Evolutionary conservation across 768 basidiomycete genomes (phyloP).

Genomic region (Glaciozyma antarctica): DNA sequence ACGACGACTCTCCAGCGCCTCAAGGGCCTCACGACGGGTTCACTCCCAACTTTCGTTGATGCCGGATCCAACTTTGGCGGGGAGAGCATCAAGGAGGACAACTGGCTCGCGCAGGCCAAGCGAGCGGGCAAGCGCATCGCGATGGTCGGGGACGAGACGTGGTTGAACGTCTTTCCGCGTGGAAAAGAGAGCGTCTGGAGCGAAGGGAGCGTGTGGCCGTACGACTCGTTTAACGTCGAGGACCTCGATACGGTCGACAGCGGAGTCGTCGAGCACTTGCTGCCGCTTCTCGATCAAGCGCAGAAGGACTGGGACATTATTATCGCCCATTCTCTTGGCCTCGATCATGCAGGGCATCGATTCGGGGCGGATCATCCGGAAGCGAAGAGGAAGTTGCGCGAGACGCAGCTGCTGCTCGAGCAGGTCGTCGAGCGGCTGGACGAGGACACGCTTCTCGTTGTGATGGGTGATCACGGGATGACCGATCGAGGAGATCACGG

Average conservation of each 20-base stretch:
- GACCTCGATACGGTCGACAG: slow-evolving; percentile 92
- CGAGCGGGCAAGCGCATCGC: slow-evolving; percentile 52
- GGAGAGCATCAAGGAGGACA: slow-evolving; percentile 77
- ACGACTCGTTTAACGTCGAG: slow-evolving; percentile 96
- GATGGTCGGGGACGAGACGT: slow-evolving; percentile 95
- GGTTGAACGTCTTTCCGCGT: slow-evolving; percentile 78
- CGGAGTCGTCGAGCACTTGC: slow-evolving; percentile 73
- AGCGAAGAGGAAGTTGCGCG: slow-evolving; percentile 73
- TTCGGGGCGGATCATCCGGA: slow-evolving; percentile 78
- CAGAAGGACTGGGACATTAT: slow-evolving; percentile 64
- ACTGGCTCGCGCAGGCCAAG: slow-evolving; percentile 63
- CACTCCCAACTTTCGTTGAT: slow-evolving; percentile 89
- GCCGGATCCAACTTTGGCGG: slow-evolving; percentile 87
- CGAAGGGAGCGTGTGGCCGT: slow-evolving; percentile 47
- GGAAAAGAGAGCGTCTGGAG: slow-evolving; percentile 10
- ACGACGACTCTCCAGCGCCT: slow-evolving; percentile 90
- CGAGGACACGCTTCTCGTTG: slow-evolving; percentile 79
- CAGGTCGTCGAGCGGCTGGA: slow-evolving; percentile 59
- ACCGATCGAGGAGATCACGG: slow-evolving; percentile 89
- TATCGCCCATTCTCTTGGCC: slow-evolving; percentile 86
- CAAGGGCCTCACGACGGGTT: slow-evolving; percentile 89
- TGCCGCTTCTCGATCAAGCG: slow-evolving; percentile 55
- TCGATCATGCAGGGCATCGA: slow-evolving; percentile 92
- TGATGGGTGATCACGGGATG: slow-evolving; percentile 97
- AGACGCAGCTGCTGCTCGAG: slow-evolving; percentile 73